Evolutionary conservation across 345 rosid species (phyloP), one percentile per base, ranked within the genome.

Genomic region (Punica granatum): DNA sequence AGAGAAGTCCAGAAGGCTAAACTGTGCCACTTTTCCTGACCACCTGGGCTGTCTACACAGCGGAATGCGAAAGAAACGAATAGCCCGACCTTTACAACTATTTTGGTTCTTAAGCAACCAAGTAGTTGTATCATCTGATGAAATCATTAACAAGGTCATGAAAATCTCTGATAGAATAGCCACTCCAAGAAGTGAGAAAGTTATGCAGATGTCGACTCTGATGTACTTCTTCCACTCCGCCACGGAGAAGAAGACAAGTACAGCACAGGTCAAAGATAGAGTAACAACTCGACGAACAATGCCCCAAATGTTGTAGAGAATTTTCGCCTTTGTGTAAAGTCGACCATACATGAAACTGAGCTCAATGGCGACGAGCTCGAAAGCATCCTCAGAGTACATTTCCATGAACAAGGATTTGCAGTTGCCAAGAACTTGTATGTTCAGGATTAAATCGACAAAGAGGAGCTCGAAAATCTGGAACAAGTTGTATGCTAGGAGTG

Each of bases 281-380:
- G n/a, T n/a, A n/a, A n/a, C n/a, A 49, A 39, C 14, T 6, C 86
- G 79, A 46, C 74, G 72, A 63, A 19, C 26, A 28, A 41, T 35
- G 42, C 85, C 80, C 10, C 3, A 33, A 31, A 7, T 1, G 25
- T 68, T 34, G 34, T 65, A 68, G 1, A 76, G 63, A 21, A 85
- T 28, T 1, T 60, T 58, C 6, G 76, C 80, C 75, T 87, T 87
- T 60, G 86, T 87, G 73, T 78, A 80, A 21, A 83, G 66, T 66
- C 63, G 37, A 43, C 81, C 88, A 33, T 75, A 84, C 46, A n/a
- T n/a, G n/a, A n/a, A n/a, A n/a, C n/a, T n/a, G n/a, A n/a, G n/a
- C n/a, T n/a, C n/a, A n/a, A n/a, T n/a, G n/a, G n/a, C n/a, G n/a
- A n/a, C n/a, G n/a, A n/a, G n/a, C n/a, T n/a, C 54, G 59, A 83